Conservation (phyloP, 2,329 filamentous ascomycete genomes). For the Colletotrichum eremochloae region DNA sequence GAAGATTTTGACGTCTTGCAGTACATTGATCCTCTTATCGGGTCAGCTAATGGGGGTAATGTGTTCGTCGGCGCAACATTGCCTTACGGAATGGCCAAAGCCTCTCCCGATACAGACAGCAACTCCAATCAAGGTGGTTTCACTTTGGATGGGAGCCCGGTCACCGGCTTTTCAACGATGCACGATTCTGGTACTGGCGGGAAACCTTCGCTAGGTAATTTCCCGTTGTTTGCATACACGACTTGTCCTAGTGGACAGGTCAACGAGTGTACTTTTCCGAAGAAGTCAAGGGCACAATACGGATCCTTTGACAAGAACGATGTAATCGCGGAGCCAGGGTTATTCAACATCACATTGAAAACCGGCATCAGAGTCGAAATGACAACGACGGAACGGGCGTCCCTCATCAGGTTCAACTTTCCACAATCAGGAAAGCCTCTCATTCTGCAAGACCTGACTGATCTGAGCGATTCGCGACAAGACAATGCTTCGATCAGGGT, state of each 20-base stretch:
- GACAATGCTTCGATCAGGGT: conserved; percentile 70
- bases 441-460: conserved; percentile 75
- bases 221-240: conserved; percentile 77
- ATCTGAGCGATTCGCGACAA: conserved; percentile 71
- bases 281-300: conserved; percentile 55
- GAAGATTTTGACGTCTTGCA: conserved; percentile 49
- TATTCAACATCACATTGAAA: conserved; percentile 72
- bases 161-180: conserved; percentile 69
- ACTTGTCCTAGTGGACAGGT: conserved; percentile 72
- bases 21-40: conserved; percentile 57
- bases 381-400: conserved; percentile 75
- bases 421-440: conserved; percentile 65
- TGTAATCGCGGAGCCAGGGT: conserved; percentile 72
- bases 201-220: conserved; percentile 77
- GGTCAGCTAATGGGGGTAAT: conserved; percentile 57
- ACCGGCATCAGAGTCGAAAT: conserved; percentile 74
- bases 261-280: conserved; percentile 72
- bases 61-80: conserved; percentile 59
- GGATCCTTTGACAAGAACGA: conserved; percentile 63
- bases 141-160: conserved; percentile 61
- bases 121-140: conserved; percentile 70
- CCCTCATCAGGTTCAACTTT: conserved; percentile 76
- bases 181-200: conserved; percentile 72
- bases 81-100: conserved; percentile 67
- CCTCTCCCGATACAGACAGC: conserved; percentile 67